Percentiles rank a stretch among this genome's conserved stretches.
phyloP scores from a whole-genome alignment of 2,329 filamentous ascomycete species.

The Chaetomium sp. region DNA sequence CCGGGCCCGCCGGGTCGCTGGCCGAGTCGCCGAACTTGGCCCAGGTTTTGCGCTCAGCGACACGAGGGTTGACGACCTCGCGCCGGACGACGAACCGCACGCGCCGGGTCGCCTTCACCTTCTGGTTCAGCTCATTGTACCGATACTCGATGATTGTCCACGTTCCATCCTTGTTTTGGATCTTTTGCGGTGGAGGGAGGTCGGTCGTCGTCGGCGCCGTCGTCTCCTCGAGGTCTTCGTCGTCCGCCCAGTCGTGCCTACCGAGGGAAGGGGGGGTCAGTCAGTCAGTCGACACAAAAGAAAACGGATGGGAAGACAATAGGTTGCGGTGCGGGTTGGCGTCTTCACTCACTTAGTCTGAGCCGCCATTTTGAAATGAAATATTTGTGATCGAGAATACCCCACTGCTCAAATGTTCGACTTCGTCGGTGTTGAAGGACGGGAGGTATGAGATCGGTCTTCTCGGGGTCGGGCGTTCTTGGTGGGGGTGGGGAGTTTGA shows the following conservation, averaged over 20 bases:
- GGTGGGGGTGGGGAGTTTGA: slow-evolving; percentile 18
- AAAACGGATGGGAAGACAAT: neutral
- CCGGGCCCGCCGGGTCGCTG: slow-evolving; percentile 76
- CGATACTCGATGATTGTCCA: slow-evolving; percentile 90
- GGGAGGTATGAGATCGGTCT: slow-evolving; percentile 1
- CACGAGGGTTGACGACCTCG: slow-evolving; percentile 91
- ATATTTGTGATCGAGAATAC: neutral
- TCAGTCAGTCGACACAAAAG: neutral
- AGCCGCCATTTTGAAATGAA: slow-evolving; percentile 19
- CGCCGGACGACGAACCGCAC: slow-evolving; percentile 89
- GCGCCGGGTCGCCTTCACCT: slow-evolving; percentile 93
- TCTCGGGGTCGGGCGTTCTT: slow-evolving; percentile 11
- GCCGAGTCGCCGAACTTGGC: slow-evolving; percentile 86
- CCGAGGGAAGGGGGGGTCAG: neutral
- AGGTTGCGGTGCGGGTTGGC: no score
- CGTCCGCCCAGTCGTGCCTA: slow-evolving; percentile 86
- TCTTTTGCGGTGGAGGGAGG: slow-evolving; percentile 81
- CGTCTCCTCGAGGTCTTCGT: slow-evolving; percentile 78
- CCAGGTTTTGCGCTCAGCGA: slow-evolving; percentile 92
- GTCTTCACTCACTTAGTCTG: slow-evolving; percentile 20
- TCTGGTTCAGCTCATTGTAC: slow-evolving; percentile 88
- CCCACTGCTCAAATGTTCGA: no score
- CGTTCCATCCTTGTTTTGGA: slow-evolving; percentile 95
- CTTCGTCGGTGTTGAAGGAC: no score
- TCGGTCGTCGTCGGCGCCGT: slow-evolving; percentile 36